Base-by-base conservation (phyloP, 305 asterid genomes). In the Coffea humblotiana region DNA sequence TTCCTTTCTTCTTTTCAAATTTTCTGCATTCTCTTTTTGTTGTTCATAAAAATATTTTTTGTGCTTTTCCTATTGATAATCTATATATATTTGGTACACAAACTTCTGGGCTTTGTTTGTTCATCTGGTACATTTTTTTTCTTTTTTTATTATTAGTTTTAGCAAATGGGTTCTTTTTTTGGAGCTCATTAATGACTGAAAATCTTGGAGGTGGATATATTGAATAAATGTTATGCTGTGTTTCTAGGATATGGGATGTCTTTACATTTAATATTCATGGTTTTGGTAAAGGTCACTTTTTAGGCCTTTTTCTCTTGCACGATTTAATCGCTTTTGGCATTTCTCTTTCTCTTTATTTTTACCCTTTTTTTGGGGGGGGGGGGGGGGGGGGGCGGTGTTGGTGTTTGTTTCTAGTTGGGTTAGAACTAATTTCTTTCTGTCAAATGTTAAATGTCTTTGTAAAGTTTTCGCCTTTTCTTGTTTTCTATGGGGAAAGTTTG, bases 271-370 rank as follows among this genome's bases (percentile, higher is more conserved):
- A 79, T 82, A 76, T 78, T 40, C 84, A 52, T 77, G 77, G 65
- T 80, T 63, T 84, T 79, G 87, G 83, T 74, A 66, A 81, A 84
- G 83, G 15, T 86, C 78, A 78, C 77, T 81, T 83, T 86, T 84
- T 81, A 66, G 52, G 40, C 48, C 71, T 72, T 67, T 78, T 79
- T 64, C 65, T 81, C 78, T 78, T 81, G 70, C 76, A 74, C 78
- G 85, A 76, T 66, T 81, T 25, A 72, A 76, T 85, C 73, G 71
- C 58, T 81, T 82, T 69, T 45, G 51, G 9, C 45, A 3, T 76
- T 82, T 82, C 64, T 61, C 68, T 82, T 74, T 3, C 52, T 27
- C 13, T 52, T 61, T 65, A 5, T 16, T 48, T 27, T 3, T 21
- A 4, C 7, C 3, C 51, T 10, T 51, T 40, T 37, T 40, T 40